Conservation (phyloP, 305 asterid species). For the Euphrasia arctica region DNA sequence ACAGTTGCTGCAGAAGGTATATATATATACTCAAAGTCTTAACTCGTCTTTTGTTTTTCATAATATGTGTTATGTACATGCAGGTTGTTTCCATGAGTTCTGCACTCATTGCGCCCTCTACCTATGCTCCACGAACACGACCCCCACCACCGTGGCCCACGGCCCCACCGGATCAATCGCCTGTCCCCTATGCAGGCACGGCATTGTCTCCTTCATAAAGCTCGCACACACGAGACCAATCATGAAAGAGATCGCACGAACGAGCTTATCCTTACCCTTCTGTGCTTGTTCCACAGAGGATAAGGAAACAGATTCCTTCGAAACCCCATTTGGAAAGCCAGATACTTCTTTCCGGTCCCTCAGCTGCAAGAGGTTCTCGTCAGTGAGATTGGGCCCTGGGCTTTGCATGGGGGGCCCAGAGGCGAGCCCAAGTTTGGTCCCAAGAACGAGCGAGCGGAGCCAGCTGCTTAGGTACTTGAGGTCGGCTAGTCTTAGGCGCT, state of each 20-base stretch:
- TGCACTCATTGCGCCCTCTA: constrained; percentile 87
- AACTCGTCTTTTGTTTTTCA: constrained; percentile 1
- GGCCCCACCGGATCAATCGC: constrained; percentile 81
- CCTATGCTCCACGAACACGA: constrained; percentile 63
- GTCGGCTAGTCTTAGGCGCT: constrained; percentile 48
- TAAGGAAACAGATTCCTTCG: constrained; percentile 38
- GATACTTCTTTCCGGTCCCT: constrained; percentile 49
- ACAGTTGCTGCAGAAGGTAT: constrained; percentile 90
- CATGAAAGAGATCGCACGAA: constrained; percentile 47
- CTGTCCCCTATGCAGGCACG: constrained; percentile 83
- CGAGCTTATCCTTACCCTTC: constrained; percentile 60
- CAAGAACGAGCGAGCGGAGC: constrained; percentile 22
- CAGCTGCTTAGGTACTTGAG: constrained; percentile 38
- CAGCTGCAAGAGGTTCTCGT: constrained; percentile 63
- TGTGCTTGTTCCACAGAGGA: constrained; percentile 58
- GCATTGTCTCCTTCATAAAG: constrained; percentile 64
- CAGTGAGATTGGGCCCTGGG: constrained; percentile 46
- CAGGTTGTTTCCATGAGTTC: constrained; percentile 90
- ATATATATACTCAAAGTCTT: constrained; percentile 4
- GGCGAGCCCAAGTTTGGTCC: constrained; percentile 56
- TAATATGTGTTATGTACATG: constrained; percentile 5
- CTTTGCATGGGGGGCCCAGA: constrained; percentile 70
- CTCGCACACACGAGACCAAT: constrained; percentile 50
- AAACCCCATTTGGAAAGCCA: constrained; percentile 66
- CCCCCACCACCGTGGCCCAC: constrained; percentile 40